Base-by-base conservation (phyloP, 192 early-diverging fungal species). In the Backusella tarrabulga region DNA sequence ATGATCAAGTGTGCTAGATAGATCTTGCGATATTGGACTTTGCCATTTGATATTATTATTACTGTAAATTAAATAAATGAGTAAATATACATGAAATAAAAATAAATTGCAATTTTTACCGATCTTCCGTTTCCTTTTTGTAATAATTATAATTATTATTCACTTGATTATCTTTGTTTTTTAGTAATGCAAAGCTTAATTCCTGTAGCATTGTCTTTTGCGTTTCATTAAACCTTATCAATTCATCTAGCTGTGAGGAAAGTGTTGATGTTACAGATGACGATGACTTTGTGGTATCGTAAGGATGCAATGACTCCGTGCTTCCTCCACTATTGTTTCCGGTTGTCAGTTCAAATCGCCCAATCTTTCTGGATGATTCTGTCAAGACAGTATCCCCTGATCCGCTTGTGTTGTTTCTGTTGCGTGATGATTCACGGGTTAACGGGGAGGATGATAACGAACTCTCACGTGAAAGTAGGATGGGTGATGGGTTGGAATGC, bases 341-440 rank as follows among this genome's bases (percentile, higher is more conserved):
- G 21, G 56, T 63, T 6, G 77, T 79, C 67, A 79, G 42, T 74
- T 81, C 80, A 77, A 81, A 81, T 44, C 80, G 46, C 5, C 80
- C 80, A 35, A 74, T 67, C 38, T 81, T 81, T 41, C 75, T 72
- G 11, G 44, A 72, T 6, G 72, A 77, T 73, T 81, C 80, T 26
- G 56, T 63, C 23, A 63, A 63, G 21, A 63, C 19, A 3, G 67
- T 68, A 35, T 68, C 32, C 26, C 32, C 34, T 19, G 67, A 35
- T 3, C 34, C 34, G 6, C 14, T 63, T 63, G 56, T 63, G 12
- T 63, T 29, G 56, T 63, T 3, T 63, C 23, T 23, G 11, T 70
- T 70, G n/a, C 35, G 38, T 41, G 68, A 70, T 68, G 35, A 68
- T 34, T 68, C 67, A n/a, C 35, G 29, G 15, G 67, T 34, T 6